Base-by-base conservation (phyloP, 805 yeast species). In the Pachysolen tannophilus region DNA sequence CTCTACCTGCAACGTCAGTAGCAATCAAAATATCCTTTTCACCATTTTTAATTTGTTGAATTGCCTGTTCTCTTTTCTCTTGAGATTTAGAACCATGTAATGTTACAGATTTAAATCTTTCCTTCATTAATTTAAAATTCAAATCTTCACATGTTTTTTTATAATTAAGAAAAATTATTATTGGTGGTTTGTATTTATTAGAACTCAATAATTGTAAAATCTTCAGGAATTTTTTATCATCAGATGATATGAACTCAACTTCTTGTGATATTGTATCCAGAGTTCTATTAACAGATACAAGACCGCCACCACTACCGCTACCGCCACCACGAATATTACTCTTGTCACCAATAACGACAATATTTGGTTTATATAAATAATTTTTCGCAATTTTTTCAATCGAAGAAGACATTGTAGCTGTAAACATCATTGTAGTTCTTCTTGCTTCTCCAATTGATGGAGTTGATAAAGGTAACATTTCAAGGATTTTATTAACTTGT, bases 1-100 rank as follows among this genome's bases (percentile, higher is more conserved):
- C 98, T 61, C 98, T 73, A 3, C 95, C 94, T 0, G 97, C 97
- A 17, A 90, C 86, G 54, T 90, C 96, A 0, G 97, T 92, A 3
- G 97, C 97, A 13, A 90, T 78, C 28, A 90, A 58, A 6, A 84
- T 64, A 34, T 76, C 78, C 0, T 69, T 70, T 17, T 60, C 56
- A 2, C 82, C 78, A 5, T 57, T 43, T 30, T 78, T 66, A 42
- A 90, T 67, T 23, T 73, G 65, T 8, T 61, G 58, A 13, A 90
- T 65, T 0, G 95, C 82, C n/a, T 58, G 58, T 50, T 90, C 97
- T 57, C 98, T 72, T 47, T 80, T 80, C 9, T 75, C 82, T 57
- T 90, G 98, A 1, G 80, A 68, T 52, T 82, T 84, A 0, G 88
- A 78, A 10, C 97, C 97, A 56, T 90, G 97, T 47, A 90, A 68